phyloP scores from a whole-genome alignment of 1,284 basidiomycete genomes.

The Sporisorium exsertum region DNA sequence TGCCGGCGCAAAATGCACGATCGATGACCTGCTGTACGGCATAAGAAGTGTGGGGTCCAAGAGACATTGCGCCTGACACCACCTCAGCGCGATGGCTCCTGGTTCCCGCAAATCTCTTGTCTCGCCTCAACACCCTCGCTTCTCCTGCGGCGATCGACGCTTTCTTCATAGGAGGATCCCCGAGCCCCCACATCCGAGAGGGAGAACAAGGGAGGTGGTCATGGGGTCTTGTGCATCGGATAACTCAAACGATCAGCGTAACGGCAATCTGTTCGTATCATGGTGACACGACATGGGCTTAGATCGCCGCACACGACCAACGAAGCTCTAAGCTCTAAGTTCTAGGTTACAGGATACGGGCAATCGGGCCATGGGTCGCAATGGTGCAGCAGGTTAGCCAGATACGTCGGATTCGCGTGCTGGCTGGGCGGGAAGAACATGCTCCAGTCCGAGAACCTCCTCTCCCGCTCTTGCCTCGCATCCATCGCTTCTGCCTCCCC shows the following conservation, averaged over 20 bases:
- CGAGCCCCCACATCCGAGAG: neutral
- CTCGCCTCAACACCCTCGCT: neutral
- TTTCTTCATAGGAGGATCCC: neutral
- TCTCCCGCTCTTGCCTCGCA: conserved; percentile 5
- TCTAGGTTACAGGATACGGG: conserved; percentile 21
- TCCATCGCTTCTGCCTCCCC: neutral
- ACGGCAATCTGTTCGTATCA: neutral
- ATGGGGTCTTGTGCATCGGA: conserved; percentile 11
- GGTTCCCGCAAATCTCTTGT: conserved; percentile 2
- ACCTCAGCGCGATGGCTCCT: too few species aligned
- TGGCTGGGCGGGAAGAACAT: conserved; percentile 39
- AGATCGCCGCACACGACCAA: too few species aligned
- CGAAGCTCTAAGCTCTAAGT: too few species aligned
- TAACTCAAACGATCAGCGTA: neutral
- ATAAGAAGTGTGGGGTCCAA: too few species aligned
- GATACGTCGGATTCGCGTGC: conserved; percentile 17
- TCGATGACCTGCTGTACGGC: too few species aligned
- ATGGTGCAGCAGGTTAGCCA: conserved; percentile 33
- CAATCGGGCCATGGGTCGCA: conserved; percentile 41
- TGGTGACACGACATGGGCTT: too few species aligned
- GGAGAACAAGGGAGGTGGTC: neutral
- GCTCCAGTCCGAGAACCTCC: conserved; percentile 21
- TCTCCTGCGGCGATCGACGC: neutral
- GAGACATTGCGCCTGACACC: too few species aligned
- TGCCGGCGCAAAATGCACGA: too few species aligned